Conservation (phyloP, 345 rosid species). For the Salix dunnii region DNA sequence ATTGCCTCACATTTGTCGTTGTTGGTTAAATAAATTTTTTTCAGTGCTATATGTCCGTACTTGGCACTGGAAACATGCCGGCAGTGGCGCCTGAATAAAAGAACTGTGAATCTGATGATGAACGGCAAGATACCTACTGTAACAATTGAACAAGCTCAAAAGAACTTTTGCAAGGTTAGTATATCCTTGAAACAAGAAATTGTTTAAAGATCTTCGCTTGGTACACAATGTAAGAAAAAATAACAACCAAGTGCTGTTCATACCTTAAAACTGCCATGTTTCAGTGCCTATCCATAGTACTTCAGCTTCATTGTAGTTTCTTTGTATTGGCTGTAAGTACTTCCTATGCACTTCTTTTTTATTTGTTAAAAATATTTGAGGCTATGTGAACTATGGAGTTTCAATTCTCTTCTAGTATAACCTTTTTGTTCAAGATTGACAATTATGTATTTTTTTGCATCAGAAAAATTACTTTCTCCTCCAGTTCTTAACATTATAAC, state of each 20-base stretch:
- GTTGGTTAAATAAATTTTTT: conserved; percentile 25
- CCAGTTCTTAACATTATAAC: not conserved
- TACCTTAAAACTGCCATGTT: not conserved
- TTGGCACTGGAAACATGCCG: conserved; percentile 95
- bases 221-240: not conserved
- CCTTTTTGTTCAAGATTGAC: not conserved
- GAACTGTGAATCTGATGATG: conserved; percentile 89
- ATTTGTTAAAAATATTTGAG: conserved; percentile 1
- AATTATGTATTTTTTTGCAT: not conserved
- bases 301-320: conserved; percentile 1
- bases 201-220: not conserved
- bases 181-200: not conserved
- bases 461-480: not conserved
- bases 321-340: not conserved
- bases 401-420: not conserved
- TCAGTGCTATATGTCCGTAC: conserved; percentile 92
- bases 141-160: conserved; percentile 95
- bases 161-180: conserved; percentile 79
- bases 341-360: not conserved
- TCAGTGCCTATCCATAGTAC: not conserved
- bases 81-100: conserved; percentile 93
- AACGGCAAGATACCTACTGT: conserved; percentile 97
- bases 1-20: not conserved
- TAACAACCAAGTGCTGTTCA: not conserved
- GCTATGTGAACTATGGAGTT: not conserved